A percentile compares a stretch with the other conserved stretches of the same genome.
Evolutionary conservation across 352 stramenopile genomes (phyloP).

Genomic region (Globisporangium mamillatum): DNA sequence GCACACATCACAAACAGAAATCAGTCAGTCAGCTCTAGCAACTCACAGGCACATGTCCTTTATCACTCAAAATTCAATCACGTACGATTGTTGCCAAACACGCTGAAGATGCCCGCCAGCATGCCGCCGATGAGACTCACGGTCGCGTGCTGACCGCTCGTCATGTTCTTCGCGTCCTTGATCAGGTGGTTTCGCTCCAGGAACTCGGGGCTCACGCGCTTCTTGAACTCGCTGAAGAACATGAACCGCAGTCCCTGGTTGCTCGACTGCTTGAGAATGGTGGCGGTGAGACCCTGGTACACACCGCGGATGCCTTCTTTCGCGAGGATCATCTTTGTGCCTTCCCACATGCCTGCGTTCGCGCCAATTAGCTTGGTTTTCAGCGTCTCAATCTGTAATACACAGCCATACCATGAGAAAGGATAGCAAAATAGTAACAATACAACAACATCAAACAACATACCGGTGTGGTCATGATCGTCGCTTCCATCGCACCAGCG

Average conservation of each 20-base stretch:
- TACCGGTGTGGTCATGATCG: slow-evolving; percentile 93
- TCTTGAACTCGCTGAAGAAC: slow-evolving; percentile 97
- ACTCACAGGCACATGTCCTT: not conserved
- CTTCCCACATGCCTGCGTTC: slow-evolving; percentile 90
- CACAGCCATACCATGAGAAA: not conserved
- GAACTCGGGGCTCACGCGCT: slow-evolving; percentile 50
- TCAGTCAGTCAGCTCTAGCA: not conserved
- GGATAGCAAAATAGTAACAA: not conserved
- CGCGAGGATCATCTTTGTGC: slow-evolving; percentile 90
- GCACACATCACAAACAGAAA: slow-evolving; percentile 8
- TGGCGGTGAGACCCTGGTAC: slow-evolving; percentile 93
- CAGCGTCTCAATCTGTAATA: slow-evolving; percentile 89
- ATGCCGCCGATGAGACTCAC: slow-evolving; percentile 94
- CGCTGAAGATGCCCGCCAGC: slow-evolving; percentile 95
- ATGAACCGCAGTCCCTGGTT: slow-evolving; percentile 97
- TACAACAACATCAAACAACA: slow-evolving; percentile 12
- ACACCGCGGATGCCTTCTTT: slow-evolving; percentile 90
- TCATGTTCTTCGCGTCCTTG: slow-evolving; percentile 75
- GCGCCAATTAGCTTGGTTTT: slow-evolving; percentile 98
- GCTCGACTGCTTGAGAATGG: slow-evolving; percentile 93
- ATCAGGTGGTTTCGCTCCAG: slow-evolving; percentile 48
- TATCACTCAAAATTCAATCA: slow-evolving; percentile 18
- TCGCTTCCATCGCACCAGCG: slow-evolving; percentile 89
- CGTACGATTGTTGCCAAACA: slow-evolving; percentile 95
- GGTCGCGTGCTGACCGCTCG: slow-evolving; percentile 62